Conservation (phyloP, 169 alveolate species). For the Eimeria tenella region DNA sequence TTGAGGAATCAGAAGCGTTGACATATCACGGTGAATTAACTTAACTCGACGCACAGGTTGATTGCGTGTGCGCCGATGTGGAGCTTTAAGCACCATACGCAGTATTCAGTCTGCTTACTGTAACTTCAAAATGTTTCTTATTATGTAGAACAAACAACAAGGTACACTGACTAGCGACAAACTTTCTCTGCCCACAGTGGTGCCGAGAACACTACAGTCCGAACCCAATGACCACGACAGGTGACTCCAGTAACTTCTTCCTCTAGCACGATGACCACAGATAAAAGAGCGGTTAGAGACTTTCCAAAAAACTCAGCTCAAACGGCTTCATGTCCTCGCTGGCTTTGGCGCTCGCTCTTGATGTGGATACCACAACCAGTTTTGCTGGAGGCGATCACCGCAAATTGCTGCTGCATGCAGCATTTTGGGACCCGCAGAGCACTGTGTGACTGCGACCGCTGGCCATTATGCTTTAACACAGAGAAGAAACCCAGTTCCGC, state of each 20-base stretch:
- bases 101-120: not conserved
- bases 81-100: not conserved
- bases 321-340: constrained; percentile 41
- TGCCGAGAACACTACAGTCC: no score
- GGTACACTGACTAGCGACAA: no score
- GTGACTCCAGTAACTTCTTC: no score
- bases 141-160: not conserved
- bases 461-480: not conserved
- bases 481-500: not conserved
- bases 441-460: not conserved
- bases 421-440: not conserved
- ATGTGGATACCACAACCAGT: constrained; percentile 62
- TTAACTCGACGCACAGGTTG: not conserved
- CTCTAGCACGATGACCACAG: no score
- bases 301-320: no score
- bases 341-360: constrained; percentile 70
- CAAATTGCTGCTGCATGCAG: constrained; percentile 45
- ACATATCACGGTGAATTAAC: not conserved
- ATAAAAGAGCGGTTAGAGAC: no score
- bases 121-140: not conserved
- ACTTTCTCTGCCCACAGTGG: no score
- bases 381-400: constrained; percentile 15
- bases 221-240: no score
- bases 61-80: not conserved
- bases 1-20: no score